Base-by-base conservation (phyloP, 176 grass and related monocot genomes). In the Ensete glaucum region DNA sequence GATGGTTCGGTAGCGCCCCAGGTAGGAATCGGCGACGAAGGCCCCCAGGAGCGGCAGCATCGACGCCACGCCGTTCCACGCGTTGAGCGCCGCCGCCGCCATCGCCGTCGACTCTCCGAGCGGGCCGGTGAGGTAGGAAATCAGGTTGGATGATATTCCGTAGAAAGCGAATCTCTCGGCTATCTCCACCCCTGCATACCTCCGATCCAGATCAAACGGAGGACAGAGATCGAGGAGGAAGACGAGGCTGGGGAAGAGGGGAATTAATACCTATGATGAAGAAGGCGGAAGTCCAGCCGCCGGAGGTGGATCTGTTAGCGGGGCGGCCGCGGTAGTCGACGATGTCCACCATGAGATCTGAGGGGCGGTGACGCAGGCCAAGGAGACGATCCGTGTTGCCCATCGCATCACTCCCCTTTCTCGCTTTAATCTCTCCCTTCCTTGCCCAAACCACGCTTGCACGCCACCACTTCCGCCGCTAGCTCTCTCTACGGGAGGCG, bases 91-190 rank as follows among this genome's bases (percentile, higher is more conserved):
- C 53, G 83, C 0, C 25, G 83, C 87, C 2, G 87, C 87, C 73
- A 56, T 54, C 26, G 87, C 87, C 53, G 56, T 62, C 60, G 76
- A 56, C 78, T 88, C 64, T 20, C 76, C 80, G 11, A 96, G 68
- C 54, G 85, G 87, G 2, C 92, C 89, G 19, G 92, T 90, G 21
- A 96, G 76, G 83, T 89, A 92, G 74, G 78, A 89, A 10, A 96
- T 88, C 24, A 96, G 76, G 78, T 96, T 96, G 2, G 26, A 67
- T 7, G 84, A 58, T 8, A 96, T 70, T 11, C 92, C 92, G 76
- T 74, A 76, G 82, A 76, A 92, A 1, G 86, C 85, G 15, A 69
- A 49, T n/a, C 89, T 82, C 81, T 96, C 89, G n/a, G 81, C 26
- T 64, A 92, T 85, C 83, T 85, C 83, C 80, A 85, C 83, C 77